These are phyloP conservation scores for Pelargonium cotyledonis DNA, from an alignment of 441 rosid genomes.

Conservation along the genomic window DNA sequence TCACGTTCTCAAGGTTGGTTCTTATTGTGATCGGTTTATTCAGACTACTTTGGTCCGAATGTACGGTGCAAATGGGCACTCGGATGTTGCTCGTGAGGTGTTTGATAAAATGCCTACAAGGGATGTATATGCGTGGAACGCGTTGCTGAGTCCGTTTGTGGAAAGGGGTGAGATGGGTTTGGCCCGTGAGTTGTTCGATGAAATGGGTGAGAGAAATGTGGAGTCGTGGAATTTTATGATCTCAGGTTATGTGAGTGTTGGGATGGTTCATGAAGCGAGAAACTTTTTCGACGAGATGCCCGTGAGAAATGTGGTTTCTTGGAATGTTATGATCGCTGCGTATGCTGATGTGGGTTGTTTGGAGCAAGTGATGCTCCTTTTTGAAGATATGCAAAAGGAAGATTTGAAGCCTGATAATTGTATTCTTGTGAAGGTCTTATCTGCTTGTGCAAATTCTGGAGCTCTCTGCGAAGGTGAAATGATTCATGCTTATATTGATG, in stretches of 20 bases:
- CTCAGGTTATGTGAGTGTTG: conserved; percentile 31
- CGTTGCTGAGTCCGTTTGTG: conserved; percentile 26
- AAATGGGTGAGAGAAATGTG: conserved; percentile 36
- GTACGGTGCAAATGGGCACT: conserved; percentile 26
- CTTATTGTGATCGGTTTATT: conserved; percentile 29
- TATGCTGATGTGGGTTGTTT: conserved; percentile 28
- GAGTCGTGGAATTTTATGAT: conserved; percentile 57
- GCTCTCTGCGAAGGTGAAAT: conserved; percentile 8
- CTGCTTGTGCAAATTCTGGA: conserved; percentile 25
- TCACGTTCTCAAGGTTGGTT: conserved; percentile 28
- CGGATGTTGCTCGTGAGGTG: conserved; percentile 32
- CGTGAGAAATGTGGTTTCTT: conserved; percentile 35
- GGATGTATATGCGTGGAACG: conserved; percentile 44
- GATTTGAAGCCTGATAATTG: conserved; percentile 30
- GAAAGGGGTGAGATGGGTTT: conserved; percentile 19
- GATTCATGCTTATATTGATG: conserved; percentile 5
- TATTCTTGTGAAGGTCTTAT: conserved; percentile 30
- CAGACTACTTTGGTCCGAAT: conserved; percentile 36
- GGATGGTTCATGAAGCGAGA: conserved; percentile 34
- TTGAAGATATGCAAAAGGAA: conserved; percentile 29
- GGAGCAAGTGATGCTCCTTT: conserved; percentile 31
- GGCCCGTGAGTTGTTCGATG: conserved; percentile 28
- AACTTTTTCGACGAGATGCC: conserved; percentile 32
- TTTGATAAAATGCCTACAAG: conserved; percentile 42
- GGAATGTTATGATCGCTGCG: conserved; percentile 39